Evolutionary conservation across 192 early-diverging fungal genomes (phyloP), one percentile per base, ranked within the genome.

Genomic region (Backusella australiensis): DNA sequence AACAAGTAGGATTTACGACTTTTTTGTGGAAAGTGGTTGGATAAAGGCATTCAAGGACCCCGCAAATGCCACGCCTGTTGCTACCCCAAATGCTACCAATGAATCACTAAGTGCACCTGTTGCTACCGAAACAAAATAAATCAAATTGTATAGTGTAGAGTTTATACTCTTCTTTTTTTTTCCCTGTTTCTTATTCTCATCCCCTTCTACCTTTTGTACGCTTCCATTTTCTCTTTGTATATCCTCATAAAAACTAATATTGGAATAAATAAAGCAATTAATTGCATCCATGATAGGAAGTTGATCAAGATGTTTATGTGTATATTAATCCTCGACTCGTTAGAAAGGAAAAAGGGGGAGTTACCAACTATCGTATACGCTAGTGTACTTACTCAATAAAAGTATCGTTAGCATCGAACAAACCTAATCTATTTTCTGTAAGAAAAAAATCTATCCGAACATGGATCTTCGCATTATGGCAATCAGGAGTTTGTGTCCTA

Each of bases 11-110:
- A 90, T 99, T 9, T 97, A 93, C 76, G 94, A 98, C 77, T 97
- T 98, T 81, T 99, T 97, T 80, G 90, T 96, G 9, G 89, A 93
- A 72, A 93, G 87, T 80, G 96, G 96, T 6, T 99, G 97, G 97
- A 93, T 99, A 80, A 90, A 92, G 66, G 80, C 87, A 6, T 76
- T 71, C 19, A 78, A 78, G 56, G 71, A 78, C 68, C 77, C 77
- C 0, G n/a, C 63, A 41, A 63, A 23, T 29, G 8, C 56, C 11
- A 49, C 71, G 26, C 67, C 34, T 14, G 29, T 32, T 69, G 70
- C 32, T 44, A 72, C 69, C 11, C 41, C 71, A 21, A 68, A 23
- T 52, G 19, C 21, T 29, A 8, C 19, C 34, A 39, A 35, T 36
- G n/a, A 38, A 17, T 6, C 6, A 0, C 67, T 36, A 68, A 35